Evolutionary conservation across 441 rosid species (phyloP), one percentile per base, ranked within the genome.

Genomic region (Mallotus japonicus): DNA sequence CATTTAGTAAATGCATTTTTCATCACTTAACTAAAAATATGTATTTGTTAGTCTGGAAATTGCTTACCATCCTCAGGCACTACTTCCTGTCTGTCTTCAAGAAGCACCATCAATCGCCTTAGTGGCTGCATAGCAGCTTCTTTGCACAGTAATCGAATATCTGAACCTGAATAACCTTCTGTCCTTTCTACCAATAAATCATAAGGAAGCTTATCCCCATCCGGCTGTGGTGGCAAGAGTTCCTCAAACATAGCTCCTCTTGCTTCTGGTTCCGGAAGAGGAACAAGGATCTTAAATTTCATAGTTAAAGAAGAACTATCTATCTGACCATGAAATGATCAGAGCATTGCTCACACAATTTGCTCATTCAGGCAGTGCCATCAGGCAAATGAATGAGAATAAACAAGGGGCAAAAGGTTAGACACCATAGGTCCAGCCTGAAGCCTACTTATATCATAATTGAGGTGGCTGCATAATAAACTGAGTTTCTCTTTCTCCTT

Each of bases 81-180:
- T 57, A 79, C 24, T 6, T 87, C 99, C 70, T 62, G 78, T 50
- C 70, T 80, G 70, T 83, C 85, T 84, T 90, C 99, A 44, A 95
- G 91, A 16, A 76, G 62, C 15, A 79, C 68, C 89, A 95, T 84
- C 56, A 92, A 64, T 59, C 97, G 95, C 77, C 97, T 83, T 73
- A 92, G 37, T n/a, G 97, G 99, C 76, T 91, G 99, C 99, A 95
- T 95, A 0, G 98, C 96, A 47, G 92, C 88, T 84, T 95, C 98
- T 87, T 95, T 95, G 79, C 96, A 91, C 69, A 95, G 83, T 70
- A 95, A 80, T 67, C 98, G 79, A 74, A 91, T 87, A 82, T 95
- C 99, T 2, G 98, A 95, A 81, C 97, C 99, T 2, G 98, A 95
- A 75, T 73, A 95, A 42, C 99, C 95, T 76, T 84, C 95, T 2